A percentile compares a stretch with the other conserved stretches of the same genome.
Evolutionary conservation across 2,329 filamentous ascomycete genomes (phyloP).

Genomic region (Ustulina deusta): DNA sequence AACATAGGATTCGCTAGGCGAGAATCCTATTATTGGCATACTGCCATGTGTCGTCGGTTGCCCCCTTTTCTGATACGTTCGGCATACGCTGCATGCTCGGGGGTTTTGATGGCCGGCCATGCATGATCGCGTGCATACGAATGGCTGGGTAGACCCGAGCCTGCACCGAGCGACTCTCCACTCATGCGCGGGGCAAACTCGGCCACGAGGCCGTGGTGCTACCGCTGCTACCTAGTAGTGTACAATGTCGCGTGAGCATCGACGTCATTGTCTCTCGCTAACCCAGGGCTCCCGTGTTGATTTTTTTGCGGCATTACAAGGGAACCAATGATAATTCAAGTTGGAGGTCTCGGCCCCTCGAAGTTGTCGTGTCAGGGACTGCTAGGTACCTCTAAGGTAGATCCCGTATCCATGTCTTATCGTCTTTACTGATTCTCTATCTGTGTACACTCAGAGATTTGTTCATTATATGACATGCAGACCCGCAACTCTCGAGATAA

Average conservation of each 20-base stretch:
- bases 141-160: background rate
- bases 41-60: background rate
- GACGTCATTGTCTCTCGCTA: conserved; percentile 25
- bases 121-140: background rate
- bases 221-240: conserved; percentile 17
- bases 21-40: no score
- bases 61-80: background rate
- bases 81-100: background rate
- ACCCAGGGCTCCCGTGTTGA: background rate
- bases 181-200: conserved; percentile 15
- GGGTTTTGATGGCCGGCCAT: background rate
- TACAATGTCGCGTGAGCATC: conserved; percentile 11
- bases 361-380: background rate
- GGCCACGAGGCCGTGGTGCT: conserved; percentile 25
- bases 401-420: conserved; percentile 13
- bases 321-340: conserved; percentile 11
- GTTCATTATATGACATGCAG: background rate
- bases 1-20: no score
- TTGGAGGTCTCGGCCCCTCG: background rate
- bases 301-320: conserved; percentile 26
- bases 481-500: no score
- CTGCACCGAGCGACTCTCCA: conserved; percentile 12
- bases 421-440: no score
- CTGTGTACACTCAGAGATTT: no score
- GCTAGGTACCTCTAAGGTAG: background rate